These are phyloP conservation scores for Xylaria sp. DNA, from an alignment of 2,329 filamentous ascomycete species.

Conservation along the genomic window DNA sequence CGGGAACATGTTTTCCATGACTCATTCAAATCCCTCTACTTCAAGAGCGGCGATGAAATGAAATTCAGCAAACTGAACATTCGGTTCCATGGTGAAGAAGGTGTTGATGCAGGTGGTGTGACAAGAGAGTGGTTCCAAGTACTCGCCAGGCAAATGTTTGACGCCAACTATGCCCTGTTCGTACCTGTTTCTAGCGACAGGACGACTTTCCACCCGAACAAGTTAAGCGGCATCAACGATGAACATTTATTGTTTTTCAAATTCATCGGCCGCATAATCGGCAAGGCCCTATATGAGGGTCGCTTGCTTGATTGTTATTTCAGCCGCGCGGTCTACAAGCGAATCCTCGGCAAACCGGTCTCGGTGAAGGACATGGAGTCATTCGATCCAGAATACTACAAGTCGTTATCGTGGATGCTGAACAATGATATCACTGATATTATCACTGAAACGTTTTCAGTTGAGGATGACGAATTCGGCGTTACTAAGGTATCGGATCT, in stretches of 20 bases:
- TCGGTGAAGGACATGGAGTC: slow-evolving; percentile 99
- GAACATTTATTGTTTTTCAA: slow-evolving; percentile 99
- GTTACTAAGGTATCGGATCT: slow-evolving; percentile 89
- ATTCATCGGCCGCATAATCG: slow-evolving; percentile 98
- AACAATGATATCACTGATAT: slow-evolving; percentile 99
- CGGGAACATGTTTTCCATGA: slow-evolving; percentile 97
- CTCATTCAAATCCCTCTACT: slow-evolving; percentile 98
- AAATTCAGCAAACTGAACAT: slow-evolving; percentile 99
- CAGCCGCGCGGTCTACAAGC: slow-evolving; percentile 97
- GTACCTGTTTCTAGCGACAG: slow-evolving; percentile 96
- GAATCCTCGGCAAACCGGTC: slow-evolving; percentile 92
- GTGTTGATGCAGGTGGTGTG: slow-evolving; percentile 96
- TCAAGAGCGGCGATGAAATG: slow-evolving; percentile 96
- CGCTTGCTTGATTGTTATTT: slow-evolving; percentile 98
- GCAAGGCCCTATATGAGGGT: slow-evolving; percentile 96
- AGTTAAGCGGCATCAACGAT: slow-evolving; percentile 90
- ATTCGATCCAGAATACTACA: slow-evolving; percentile 98
- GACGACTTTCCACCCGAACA: slow-evolving; percentile 98
- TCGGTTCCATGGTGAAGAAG: slow-evolving; percentile 95
- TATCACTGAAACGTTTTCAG: slow-evolving; percentile 94
- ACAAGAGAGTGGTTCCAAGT: slow-evolving; percentile 99
- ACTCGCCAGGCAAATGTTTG: slow-evolving; percentile 97
- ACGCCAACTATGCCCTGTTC: slow-evolving; percentile 96
- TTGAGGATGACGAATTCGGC: slow-evolving; percentile 94
- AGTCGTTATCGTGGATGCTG: slow-evolving; percentile 97